Conservation (phyloP, 345 rosid species). For the Pistacia atlantica region DNA sequence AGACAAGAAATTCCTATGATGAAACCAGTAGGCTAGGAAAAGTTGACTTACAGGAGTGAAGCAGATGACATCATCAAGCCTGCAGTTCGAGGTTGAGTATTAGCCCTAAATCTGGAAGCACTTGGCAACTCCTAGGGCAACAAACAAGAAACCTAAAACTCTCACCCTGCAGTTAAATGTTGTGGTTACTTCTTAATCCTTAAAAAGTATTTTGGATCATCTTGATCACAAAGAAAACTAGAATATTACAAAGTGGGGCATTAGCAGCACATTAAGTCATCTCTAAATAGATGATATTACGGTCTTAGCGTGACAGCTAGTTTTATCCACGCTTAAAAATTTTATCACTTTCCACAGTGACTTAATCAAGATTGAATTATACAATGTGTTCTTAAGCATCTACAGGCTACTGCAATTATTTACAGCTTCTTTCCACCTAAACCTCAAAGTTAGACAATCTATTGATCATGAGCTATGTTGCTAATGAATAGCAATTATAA, state of each 20-base stretch:
- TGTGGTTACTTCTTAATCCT: slow-evolving; percentile 34
- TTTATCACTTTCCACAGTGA: not conserved
- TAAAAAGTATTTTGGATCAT: slow-evolving; percentile 26
- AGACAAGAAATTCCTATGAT: slow-evolving; percentile 42
- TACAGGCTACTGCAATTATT: slow-evolving; percentile 3
- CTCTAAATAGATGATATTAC: slow-evolving; percentile 10
- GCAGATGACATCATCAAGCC: slow-evolving; percentile 54
- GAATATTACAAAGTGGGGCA: slow-evolving; percentile 16
- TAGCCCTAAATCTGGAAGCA: slow-evolving; percentile 52
- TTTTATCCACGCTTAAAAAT: slow-evolving; percentile 19
- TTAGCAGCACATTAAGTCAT: slow-evolving; percentile 18
- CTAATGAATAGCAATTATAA: not conserved
- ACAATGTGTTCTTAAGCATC: slow-evolving; percentile 14
- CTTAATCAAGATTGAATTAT: slow-evolving; percentile 1
- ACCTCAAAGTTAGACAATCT: not conserved
- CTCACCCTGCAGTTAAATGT: slow-evolving; percentile 55
- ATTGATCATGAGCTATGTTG: not conserved
- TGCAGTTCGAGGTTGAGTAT: slow-evolving; percentile 50
- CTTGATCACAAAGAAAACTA: slow-evolving; percentile 31
- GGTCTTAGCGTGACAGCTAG: slow-evolving; percentile 17
- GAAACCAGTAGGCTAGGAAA: slow-evolving; percentile 45
- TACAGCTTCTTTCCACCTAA: not conserved
- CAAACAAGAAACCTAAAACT: slow-evolving; percentile 43
- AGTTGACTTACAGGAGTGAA: slow-evolving; percentile 50
- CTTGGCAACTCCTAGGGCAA: slow-evolving; percentile 54